A percentile compares a stretch with the other conserved stretches of the same genome.
phyloP scores from a whole-genome alignment of 306 rosid species.

The Glycine tomentella region DNA sequence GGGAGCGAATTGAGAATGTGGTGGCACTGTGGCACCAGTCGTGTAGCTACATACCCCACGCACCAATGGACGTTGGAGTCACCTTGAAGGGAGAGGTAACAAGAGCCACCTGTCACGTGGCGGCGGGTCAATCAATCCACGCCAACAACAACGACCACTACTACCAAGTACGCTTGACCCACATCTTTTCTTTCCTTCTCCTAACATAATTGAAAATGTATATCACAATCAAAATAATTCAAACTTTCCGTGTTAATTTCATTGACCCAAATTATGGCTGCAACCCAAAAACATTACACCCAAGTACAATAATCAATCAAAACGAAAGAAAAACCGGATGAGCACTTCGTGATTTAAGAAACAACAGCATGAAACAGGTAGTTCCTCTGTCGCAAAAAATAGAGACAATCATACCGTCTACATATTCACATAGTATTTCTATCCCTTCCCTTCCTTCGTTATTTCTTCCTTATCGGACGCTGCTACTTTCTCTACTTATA shows the following conservation, averaged over 20 bases:
- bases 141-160: neutral
- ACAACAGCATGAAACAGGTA: conserved; percentile 54
- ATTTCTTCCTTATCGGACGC: conserved; percentile 7
- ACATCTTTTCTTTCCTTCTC: neutral
- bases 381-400: conserved; percentile 63
- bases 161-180: conserved; percentile 24
- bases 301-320: too few relatives aligned
- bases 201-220: too few relatives aligned
- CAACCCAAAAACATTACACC: conserved; percentile 40
- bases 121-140: conserved; percentile 18
- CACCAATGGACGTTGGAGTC: neutral
- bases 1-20: neutral
- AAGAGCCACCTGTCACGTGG: conserved; percentile 46
- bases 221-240: neutral
- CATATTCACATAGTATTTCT: conserved; percentile 49
- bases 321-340: conserved; percentile 23
- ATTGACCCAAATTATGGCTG: neutral
- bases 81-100: too few relatives aligned
- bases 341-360: conserved; percentile 5
- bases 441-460: neutral
- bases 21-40: conserved; percentile 7
- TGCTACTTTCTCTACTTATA: conserved; percentile 28
- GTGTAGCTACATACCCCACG: too few relatives aligned
- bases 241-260: neutral
- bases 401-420: conserved; percentile 37